Percentiles rank a stretch among this genome's conserved stretches.
phyloP scores from a whole-genome alignment of 2,329 filamentous ascomycete species.

The Aspergillus sp. region DNA sequence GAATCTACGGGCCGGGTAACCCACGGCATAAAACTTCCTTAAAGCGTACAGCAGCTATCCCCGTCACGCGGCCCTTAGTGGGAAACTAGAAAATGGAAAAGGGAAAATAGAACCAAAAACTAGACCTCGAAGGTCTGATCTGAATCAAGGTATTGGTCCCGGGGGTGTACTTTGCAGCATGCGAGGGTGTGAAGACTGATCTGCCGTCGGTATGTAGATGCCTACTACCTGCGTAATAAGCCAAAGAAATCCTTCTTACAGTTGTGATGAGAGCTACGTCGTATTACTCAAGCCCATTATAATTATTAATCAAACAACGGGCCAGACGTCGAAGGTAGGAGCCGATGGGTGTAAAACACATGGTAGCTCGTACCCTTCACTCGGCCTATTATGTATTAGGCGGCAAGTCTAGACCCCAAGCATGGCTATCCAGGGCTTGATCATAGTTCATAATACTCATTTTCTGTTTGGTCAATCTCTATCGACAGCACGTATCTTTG shows the following conservation, averaged over 20 bases:
- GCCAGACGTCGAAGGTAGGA: not conserved
- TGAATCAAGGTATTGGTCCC: not conserved
- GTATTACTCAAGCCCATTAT: not conserved
- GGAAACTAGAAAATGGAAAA: no score
- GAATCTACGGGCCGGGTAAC: not conserved
- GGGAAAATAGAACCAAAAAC: no score
- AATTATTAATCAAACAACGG: not conserved
- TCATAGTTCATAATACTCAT: conserved; percentile 1
- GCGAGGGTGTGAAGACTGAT: not conserved
- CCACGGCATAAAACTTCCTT: not conserved
- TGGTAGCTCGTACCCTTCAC: not conserved
- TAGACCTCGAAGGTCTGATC: not conserved
- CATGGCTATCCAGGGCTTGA: not conserved
- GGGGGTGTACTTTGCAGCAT: not conserved
- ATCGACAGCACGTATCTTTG: conserved; percentile 20
- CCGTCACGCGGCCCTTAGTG: not conserved
- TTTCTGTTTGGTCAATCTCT: conserved; percentile 4
- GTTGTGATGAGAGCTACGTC: not conserved
- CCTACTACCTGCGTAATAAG: not conserved
- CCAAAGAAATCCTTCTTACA: not conserved
- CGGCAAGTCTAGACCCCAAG: not conserved
- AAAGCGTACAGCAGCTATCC: not conserved
- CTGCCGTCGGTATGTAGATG: not conserved
- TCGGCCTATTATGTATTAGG: not conserved
- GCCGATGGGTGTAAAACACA: not conserved